Evolutionary conservation across 805 yeast species (phyloP).

Genomic region (Metschnikowia santaceciliae): DNA sequence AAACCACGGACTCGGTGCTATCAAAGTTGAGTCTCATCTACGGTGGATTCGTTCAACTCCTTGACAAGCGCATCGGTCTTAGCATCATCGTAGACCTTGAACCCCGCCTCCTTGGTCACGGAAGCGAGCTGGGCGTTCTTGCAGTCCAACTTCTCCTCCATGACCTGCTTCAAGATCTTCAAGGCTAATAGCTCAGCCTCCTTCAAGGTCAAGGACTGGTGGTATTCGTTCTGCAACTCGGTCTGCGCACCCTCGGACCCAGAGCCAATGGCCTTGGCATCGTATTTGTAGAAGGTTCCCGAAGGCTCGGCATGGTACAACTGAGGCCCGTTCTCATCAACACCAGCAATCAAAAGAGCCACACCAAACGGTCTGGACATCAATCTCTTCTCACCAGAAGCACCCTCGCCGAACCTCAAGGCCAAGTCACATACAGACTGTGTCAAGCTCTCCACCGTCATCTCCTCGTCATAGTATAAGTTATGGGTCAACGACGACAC

Average conservation of each 20-base stretch:
- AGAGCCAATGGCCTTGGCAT: conserved; percentile 98
- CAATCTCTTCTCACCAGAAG: conserved; percentile 87
- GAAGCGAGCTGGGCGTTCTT: conserved; percentile 93
- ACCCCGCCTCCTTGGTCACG: conserved; percentile 83
- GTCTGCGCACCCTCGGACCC: conserved; percentile 99
- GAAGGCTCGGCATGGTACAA: conserved; percentile 98
- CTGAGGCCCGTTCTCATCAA: conserved; percentile 95
- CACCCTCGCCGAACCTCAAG: conserved; percentile 94
- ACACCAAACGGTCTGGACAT: conserved; percentile 99
- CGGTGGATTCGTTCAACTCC: conserved; percentile 56
- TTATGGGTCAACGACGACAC: conserved; percentile 84
- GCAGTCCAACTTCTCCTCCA: conserved; percentile 97
- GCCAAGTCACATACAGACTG: conserved; percentile 98
- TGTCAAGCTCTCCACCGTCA: conserved; percentile 88
- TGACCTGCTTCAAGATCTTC: conserved; percentile 91
- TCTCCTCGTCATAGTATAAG: conserved; percentile 86
- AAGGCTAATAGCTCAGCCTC: conserved; percentile 91
- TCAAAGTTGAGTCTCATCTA: conserved; percentile 14
- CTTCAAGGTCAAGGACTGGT: conserved; percentile 79
- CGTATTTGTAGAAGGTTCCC: conserved; percentile 95
- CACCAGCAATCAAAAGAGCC: conserved; percentile 92
- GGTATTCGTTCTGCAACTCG: conserved; percentile 94
- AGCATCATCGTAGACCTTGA: conserved; percentile 76
- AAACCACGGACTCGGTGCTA: not conserved
- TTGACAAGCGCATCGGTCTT: conserved; percentile 80